Percentiles rank a stretch among this genome's conserved stretches.
These are phyloP conservation scores for Amanita subjunquillea DNA, from an alignment of 768 basidiomycete species.

Conservation along the genomic window DNA sequence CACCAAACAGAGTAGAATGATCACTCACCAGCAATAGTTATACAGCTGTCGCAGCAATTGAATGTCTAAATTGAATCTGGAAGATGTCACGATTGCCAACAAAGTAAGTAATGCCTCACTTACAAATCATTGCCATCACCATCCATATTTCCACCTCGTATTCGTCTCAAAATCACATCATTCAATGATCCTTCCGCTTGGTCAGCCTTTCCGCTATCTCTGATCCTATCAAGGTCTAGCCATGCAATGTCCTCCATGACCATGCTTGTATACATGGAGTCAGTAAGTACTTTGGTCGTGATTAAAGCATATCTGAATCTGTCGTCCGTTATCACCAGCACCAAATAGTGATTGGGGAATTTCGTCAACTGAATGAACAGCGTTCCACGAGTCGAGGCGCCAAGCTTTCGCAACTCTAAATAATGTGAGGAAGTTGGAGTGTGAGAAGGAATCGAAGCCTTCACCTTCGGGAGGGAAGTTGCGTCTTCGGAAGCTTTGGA, in stretches of 20 bases:
- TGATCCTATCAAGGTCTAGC: constrained; percentile 65
- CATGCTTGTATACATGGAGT: constrained; percentile 48
- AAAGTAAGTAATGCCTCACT: not conserved
- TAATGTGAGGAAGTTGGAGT: constrained; percentile 1
- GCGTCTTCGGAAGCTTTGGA: constrained; percentile 59
- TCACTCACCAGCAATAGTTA: constrained; percentile 59
- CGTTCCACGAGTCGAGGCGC: constrained; percentile 45
- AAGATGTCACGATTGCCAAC: not conserved
- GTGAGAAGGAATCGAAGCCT: constrained; percentile 3
- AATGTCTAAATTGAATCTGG: constrained; percentile 59
- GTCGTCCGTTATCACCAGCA: constrained; percentile 70
- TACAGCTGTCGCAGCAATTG: constrained; percentile 71
- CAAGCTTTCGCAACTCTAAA: constrained; percentile 63
- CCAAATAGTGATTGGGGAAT: constrained; percentile 76
- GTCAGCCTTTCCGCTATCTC: constrained; percentile 12
- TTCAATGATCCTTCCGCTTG: not conserved
- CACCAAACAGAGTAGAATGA: not conserved
- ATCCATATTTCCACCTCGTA: not conserved
- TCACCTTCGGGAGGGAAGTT: constrained; percentile 60
- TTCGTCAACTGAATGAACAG: constrained; percentile 72
- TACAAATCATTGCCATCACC: not conserved
- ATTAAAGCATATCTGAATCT: constrained; percentile 79
- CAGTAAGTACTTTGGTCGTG: constrained; percentile 43
- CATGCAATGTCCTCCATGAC: constrained; percentile 72
- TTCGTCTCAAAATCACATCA: not conserved